A percentile compares a stretch with the other conserved stretches of the same genome.
These are phyloP conservation scores for Aspergillus sp. DNA, from an alignment of 2,329 filamentous ascomycete genomes.

Conservation along the genomic window DNA sequence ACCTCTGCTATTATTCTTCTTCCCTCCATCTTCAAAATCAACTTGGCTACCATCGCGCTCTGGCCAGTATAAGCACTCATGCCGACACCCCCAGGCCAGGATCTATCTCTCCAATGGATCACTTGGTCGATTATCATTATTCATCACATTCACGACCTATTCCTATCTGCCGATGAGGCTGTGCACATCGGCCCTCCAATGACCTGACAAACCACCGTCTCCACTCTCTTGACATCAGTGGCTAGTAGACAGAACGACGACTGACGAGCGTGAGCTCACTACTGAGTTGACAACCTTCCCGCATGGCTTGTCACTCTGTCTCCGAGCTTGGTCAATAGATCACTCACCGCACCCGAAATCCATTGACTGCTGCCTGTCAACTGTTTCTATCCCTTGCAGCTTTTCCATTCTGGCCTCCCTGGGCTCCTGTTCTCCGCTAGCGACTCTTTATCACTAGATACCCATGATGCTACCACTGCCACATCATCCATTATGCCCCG, in stretches of 20 bases:
- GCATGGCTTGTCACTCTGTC: not conserved
- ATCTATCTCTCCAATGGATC: not conserved
- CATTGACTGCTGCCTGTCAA: not conserved
- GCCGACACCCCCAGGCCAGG: not conserved
- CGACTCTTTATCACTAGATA: slow-evolving; percentile 1
- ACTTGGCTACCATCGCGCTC: not conserved
- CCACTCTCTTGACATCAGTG: not conserved
- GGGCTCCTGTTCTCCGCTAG: not conserved
- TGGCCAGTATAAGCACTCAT: not conserved
- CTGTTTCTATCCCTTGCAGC: not conserved
- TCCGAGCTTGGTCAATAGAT: not conserved
- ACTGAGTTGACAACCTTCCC: not conserved
- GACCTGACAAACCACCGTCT: not conserved
- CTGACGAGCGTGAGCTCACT: not conserved
- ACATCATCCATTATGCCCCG: slow-evolving; percentile 24
- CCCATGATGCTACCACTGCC: slow-evolving; percentile 28
- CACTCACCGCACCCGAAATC: not conserved
- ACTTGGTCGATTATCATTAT: not conserved
- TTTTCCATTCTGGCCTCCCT: not conserved
- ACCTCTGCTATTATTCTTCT: not conserved
- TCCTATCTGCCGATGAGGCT: not conserved
- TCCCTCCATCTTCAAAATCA: not conserved
- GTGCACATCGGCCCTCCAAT: not conserved
- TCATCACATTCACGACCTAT: not conserved
- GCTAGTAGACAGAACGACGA: not conserved